Evolutionary conservation across 139 green algal genomes (phyloP), one percentile per base, ranked within the genome.

Genomic region (Coelastrella sp.): DNA sequence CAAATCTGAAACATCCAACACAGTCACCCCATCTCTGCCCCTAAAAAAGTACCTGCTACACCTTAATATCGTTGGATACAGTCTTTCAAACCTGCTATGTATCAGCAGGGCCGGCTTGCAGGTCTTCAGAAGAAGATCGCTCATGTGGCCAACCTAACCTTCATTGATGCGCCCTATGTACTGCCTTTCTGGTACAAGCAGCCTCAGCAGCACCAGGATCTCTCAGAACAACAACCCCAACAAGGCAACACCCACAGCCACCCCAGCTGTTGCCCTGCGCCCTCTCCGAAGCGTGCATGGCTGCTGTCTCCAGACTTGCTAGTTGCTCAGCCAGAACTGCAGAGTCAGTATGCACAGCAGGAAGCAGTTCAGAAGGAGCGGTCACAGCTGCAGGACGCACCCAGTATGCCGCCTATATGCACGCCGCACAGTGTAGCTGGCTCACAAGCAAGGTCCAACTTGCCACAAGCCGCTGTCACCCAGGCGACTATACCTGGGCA

Each of bases 161-260:
- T 95, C 74, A 50, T 98, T 13, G 93, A 98, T 77, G 96, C 89
- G 5, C 96, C 96, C 0, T 94, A 98, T 81, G 25, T 71, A n/a
- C 90, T 98, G 66, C 92, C 92, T 0, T 41, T 72, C n/a, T 93
- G 80, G 27, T 35, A 51, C 67, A 40, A 76, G 43, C 48, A 5
- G 37, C 30, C 21, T 19, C 38, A 53, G 64, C 75, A 35, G 57
- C 21, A 8, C 13, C 71, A 59, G 53, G 15, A 43, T n/a, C 78
- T 38, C 11, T 27, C 17, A 25, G 11, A 57, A 45, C 41, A 74
- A 41, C 21, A 75, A 67, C 75, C 5, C 2, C 21, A 25, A 41
- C 27, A 43, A 59, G 34, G 21, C 21, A n/a, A 30, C n/a, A 0
- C 30, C 32, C 0, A 41, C n/a, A n/a, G 64, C 19, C 30, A 1